phyloP scores from a whole-genome alignment of 2,329 filamentous ascomycete species.

The Reticulascus tulasneorum region DNA sequence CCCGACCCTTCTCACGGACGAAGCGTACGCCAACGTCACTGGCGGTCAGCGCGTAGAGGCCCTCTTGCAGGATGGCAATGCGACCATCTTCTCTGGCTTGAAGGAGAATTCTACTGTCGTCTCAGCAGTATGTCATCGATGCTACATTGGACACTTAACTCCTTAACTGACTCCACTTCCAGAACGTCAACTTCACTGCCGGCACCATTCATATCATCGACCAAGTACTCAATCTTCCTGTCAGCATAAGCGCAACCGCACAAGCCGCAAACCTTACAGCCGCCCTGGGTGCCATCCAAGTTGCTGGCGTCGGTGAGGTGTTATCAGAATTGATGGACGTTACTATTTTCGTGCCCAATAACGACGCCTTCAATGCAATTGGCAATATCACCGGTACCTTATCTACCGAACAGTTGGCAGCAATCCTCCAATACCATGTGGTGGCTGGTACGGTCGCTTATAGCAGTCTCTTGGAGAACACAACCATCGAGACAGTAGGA shows the following conservation, averaged over 20 bases:
- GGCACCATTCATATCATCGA: constrained; percentile 53
- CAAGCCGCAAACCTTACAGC: constrained; percentile 39
- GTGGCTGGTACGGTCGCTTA: constrained; percentile 53
- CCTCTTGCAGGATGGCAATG: constrained; percentile 32
- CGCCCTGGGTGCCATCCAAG: constrained; percentile 40
- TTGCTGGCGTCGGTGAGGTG: constrained; percentile 35
- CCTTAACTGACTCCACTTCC: too few relatives aligned
- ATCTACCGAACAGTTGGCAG: constrained; percentile 40
- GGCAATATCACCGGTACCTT: constrained; percentile 47
- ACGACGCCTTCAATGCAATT: constrained; percentile 55
- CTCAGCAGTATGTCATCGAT: too few relatives aligned
- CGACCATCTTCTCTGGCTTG: constrained; percentile 49
- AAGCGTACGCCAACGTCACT: constrained; percentile 53
- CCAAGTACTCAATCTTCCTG: constrained; percentile 41
- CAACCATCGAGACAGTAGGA: constrained; percentile 15
- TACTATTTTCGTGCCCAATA: constrained; percentile 62
- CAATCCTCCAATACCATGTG: constrained; percentile 62
- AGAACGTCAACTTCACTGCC: constrained; percentile 51
- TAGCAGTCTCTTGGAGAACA: constrained; percentile 25
- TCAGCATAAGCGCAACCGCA: constrained; percentile 36
- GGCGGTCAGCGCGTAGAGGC: constrained; percentile 55
- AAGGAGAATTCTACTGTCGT: constrained; percentile 44
- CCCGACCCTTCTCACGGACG: constrained; percentile 42
- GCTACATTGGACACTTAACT: constrained; percentile 14
- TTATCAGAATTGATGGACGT: constrained; percentile 42